These are phyloP conservation scores for Ophiocordyceps robertsii DNA, from an alignment of 2,329 filamentous ascomycete genomes.

Conservation along the genomic window DNA sequence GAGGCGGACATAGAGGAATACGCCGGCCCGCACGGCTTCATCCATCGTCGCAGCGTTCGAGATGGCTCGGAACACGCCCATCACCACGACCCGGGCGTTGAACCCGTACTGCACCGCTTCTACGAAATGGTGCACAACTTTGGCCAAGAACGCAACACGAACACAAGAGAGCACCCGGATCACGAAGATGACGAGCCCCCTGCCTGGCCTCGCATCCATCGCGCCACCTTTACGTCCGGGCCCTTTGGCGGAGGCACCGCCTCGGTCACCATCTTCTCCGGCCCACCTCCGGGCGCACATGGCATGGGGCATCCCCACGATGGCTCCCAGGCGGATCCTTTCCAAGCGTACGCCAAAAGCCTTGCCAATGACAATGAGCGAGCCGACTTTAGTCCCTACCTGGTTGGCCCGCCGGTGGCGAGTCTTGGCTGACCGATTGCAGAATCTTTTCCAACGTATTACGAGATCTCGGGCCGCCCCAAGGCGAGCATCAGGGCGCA, in stretches of 20 bases:
- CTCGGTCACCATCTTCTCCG: slow-evolving; percentile 34
- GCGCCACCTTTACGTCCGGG: slow-evolving; percentile 23
- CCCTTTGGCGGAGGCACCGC: slow-evolving; percentile 26
- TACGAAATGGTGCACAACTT: slow-evolving; percentile 29
- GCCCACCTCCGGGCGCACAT: slow-evolving; percentile 13
- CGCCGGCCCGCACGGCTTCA: slow-evolving; percentile 27
- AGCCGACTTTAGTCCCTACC: neutral
- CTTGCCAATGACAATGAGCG: neutral
- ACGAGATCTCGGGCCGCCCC: slow-evolving; percentile 22
- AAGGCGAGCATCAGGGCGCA: slow-evolving; percentile 10
- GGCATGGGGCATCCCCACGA: slow-evolving; percentile 2
- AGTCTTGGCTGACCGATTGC: slow-evolving; percentile 2
- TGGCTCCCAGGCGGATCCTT: slow-evolving; percentile 21
- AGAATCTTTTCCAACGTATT: slow-evolving; percentile 36
- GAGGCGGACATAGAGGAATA: slow-evolving; percentile 45
- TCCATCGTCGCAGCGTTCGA: slow-evolving; percentile 22
- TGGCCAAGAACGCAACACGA: slow-evolving; percentile 5
- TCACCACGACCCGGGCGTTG: slow-evolving; percentile 19
- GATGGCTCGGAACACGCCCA: slow-evolving; percentile 8
- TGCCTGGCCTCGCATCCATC: slow-evolving; percentile 16
- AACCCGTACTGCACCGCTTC: slow-evolving; percentile 27
- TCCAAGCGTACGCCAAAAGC: slow-evolving; percentile 31
- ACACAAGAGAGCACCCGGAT: neutral
- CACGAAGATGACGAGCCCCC: neutral
- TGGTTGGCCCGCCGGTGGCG: no score